These are phyloP conservation scores for Periconia sp. DNA, from an alignment of 2,329 filamentous ascomycete genomes.

Conservation along the genomic window DNA sequence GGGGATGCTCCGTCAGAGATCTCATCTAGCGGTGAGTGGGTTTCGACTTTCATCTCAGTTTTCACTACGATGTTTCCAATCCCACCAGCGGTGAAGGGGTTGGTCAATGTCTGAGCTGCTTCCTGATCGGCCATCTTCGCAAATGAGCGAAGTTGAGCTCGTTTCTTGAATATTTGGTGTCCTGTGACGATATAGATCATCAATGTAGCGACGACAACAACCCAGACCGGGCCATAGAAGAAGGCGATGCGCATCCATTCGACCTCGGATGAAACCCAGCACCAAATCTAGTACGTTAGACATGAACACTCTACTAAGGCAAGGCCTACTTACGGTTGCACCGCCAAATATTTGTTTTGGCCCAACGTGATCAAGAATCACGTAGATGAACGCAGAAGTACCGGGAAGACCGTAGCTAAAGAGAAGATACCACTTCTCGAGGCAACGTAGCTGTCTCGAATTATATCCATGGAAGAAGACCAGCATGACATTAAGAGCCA, in stretches of 20 bases:
- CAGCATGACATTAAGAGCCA: conserved; percentile 84
- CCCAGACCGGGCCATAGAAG: conserved; percentile 78
- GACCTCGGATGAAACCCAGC: conserved; percentile 73
- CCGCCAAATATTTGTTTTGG: conserved; percentile 72
- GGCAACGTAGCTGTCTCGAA: conserved; percentile 64
- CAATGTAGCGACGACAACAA: conserved; percentile 35
- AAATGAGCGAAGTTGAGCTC: conserved; percentile 56
- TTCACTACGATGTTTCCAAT: conserved; percentile 58
- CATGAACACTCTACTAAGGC: neutral
- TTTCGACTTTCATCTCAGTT: conserved; percentile 68
- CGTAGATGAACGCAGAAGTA: conserved; percentile 69
- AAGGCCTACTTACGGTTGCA: conserved; percentile 60
- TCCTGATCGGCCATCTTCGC: conserved; percentile 13
- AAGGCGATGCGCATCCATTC: conserved; percentile 74
- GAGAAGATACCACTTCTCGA: conserved; percentile 75
- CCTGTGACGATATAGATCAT: conserved; percentile 46
- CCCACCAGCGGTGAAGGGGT: conserved; percentile 49
- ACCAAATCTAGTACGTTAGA: conserved; percentile 68
- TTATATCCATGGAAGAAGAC: conserved; percentile 80
- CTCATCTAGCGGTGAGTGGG: conserved; percentile 47
- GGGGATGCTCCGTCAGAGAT: conserved; percentile 10
- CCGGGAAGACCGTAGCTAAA: conserved; percentile 77
- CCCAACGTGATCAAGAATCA: conserved; percentile 65
- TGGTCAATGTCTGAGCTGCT: conserved; percentile 38
- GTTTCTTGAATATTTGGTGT: conserved; percentile 70